phyloP scores from a whole-genome alignment of 2,329 filamentous ascomycete species.

The Chrysoporthe cubensis region DNA sequence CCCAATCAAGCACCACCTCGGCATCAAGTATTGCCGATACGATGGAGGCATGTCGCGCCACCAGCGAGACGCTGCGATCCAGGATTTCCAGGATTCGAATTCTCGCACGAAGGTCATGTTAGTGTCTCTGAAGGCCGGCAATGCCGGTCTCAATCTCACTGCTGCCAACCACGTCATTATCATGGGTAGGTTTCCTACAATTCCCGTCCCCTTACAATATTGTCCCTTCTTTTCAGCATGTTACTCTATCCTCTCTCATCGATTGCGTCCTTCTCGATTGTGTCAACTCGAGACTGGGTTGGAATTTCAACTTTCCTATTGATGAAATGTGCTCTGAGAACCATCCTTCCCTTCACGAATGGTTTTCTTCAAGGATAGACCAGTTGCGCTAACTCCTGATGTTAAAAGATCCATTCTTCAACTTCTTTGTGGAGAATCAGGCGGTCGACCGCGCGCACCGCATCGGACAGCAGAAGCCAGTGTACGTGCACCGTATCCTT shows the following conservation, averaged over 20 bases:
- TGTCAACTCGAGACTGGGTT: too few species aligned
- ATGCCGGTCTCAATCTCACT: conserved; percentile 84
- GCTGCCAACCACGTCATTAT: conserved; percentile 85
- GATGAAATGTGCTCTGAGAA: neutral
- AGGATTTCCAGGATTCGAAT: conserved; percentile 63
- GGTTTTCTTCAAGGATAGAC: neutral
- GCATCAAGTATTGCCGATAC: conserved; percentile 68
- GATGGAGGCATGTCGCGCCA: conserved; percentile 74
- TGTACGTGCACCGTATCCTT: conserved; percentile 80
- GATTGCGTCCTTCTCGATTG: too few species aligned
- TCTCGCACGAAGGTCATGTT: conserved; percentile 70
- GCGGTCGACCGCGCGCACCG: conserved; percentile 89
- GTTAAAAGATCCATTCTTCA: conserved; percentile 82
- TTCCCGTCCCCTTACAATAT: neutral
- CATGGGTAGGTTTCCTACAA: conserved; percentile 46
- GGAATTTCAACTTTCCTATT: neutral
- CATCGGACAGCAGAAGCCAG: conserved; percentile 76
- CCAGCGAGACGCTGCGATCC: conserved; percentile 68
- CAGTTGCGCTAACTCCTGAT: neutral
- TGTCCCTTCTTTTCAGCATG: neutral
- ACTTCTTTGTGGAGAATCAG: conserved; percentile 90
- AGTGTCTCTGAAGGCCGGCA: conserved; percentile 79
- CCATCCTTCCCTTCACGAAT: neutral
- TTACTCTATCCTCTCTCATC: too few species aligned
- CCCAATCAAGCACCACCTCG: conserved; percentile 59